These are phyloP conservation scores for Fusarium sp. DNA, from an alignment of 2,329 filamentous ascomycete genomes.

Conservation along the genomic window DNA sequence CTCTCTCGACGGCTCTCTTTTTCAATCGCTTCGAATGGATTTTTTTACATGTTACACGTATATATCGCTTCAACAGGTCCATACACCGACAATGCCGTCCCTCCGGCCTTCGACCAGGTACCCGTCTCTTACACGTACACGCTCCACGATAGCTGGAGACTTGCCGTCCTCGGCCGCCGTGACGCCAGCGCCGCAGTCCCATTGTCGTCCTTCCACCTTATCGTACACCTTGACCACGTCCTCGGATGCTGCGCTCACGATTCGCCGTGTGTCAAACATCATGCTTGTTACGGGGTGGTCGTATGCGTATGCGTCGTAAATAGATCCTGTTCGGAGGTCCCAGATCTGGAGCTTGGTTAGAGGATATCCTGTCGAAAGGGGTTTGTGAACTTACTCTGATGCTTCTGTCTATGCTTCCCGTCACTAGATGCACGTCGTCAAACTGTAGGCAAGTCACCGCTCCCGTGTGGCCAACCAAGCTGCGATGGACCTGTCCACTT, in stretches of 20 bases:
- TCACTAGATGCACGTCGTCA: slow-evolving; percentile 93
- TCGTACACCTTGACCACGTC: slow-evolving; percentile 98
- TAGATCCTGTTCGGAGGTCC: slow-evolving; percentile 95
- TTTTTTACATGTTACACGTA: slow-evolving; percentile 42
- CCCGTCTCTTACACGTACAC: slow-evolving; percentile 89
- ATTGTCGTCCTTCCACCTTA: slow-evolving; percentile 93
- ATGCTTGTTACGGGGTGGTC: slow-evolving; percentile 90
- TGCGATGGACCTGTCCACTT: slow-evolving; percentile 95
- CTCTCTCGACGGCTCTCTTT: slow-evolving; percentile 6
- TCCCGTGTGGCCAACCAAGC: slow-evolving; percentile 92
- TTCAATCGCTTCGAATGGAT: slow-evolving; percentile 34
- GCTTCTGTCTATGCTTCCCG: slow-evolving; percentile 89
- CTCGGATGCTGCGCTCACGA: slow-evolving; percentile 89
- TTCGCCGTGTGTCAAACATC: slow-evolving; percentile 94
- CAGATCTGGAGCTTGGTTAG: slow-evolving; percentile 75
- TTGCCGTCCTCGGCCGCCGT: slow-evolving; percentile 71
- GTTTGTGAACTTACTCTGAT: slow-evolving; percentile 74
- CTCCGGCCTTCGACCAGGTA: slow-evolving; percentile 90
- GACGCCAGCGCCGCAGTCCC: slow-evolving; percentile 91
- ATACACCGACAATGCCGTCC: slow-evolving; percentile 88
- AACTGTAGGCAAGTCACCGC: slow-evolving; percentile 95
- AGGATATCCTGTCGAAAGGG: background rate
- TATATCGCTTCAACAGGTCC: slow-evolving; percentile 68
- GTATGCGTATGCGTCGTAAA: slow-evolving; percentile 95
- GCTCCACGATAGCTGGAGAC: slow-evolving; percentile 75